phyloP scores from a whole-genome alignment of 345 rosid genomes.

The Punica granatum region DNA sequence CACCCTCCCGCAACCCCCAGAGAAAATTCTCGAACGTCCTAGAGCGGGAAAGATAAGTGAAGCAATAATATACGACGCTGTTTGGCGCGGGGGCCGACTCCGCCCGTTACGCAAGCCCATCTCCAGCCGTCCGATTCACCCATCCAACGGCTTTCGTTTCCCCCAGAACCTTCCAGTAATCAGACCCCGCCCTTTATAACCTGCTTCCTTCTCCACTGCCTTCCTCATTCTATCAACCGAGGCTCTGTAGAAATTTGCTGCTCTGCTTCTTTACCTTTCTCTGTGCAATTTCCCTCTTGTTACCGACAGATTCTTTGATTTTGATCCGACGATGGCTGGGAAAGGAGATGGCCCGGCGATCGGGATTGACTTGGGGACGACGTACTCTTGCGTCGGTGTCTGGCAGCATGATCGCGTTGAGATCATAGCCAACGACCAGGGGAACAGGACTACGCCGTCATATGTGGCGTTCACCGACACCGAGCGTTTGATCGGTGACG shows the following conservation, averaged over 20 bases:
- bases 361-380: constrained; percentile 18
- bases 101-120: not conserved
- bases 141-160: not conserved
- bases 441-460: constrained; percentile 19
- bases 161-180: not conserved
- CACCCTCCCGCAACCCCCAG: not conserved
- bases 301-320: not conserved
- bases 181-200: not conserved
- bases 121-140: not conserved
- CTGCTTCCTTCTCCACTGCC: not conserved
- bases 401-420: constrained; percentile 25
- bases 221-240: not conserved
- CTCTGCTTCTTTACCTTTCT: too few relatives aligned
- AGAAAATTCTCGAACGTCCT: constrained; percentile 1
- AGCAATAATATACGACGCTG: not conserved
- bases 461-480: constrained; percentile 23
- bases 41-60: not conserved
- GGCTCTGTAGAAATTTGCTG: not conserved
- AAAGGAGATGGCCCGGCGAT: constrained; percentile 15
- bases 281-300: not conserved
- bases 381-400: constrained; percentile 22
- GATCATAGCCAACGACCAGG: constrained; percentile 25
- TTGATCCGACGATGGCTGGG: not conserved
- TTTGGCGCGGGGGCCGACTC: not conserved
- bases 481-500: constrained; percentile 25